Base-by-base conservation (phyloP, 208 protist species). In the Acanthamoeba rhysodes region DNA sequence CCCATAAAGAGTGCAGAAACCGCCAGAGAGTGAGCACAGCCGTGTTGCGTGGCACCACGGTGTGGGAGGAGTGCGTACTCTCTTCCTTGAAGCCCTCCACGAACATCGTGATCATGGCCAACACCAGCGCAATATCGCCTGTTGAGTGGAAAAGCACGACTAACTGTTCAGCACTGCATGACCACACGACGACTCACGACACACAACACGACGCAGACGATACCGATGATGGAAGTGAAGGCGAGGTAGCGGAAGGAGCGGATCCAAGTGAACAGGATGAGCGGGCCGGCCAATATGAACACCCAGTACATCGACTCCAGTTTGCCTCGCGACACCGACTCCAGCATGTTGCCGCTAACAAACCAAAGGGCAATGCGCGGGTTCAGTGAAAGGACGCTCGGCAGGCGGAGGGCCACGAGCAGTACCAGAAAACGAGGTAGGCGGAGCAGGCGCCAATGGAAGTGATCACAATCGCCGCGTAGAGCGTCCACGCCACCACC, bases 191-290 rank as follows among this genome's bases (percentile, higher is more conserved):
- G 12, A 32, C 18, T 4, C n/a, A 82, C 12, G 72, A 37, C n/a
- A 45, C 32, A 82, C 37, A 41, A 18, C 9, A 78, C 22, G 76
- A 37, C 2, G 59, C 12, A 64, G 29, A 80, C 18, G 37, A 14
- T 37, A 94, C 95, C 95, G 45, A 95, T 24, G 95, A 88, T 87
- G 66, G 82, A 94, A 20, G 95, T 95, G 95, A 95, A 53, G 82
- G 95, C 8, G 6, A 95, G 90, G n/a, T 94, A 94, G n/a, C 57
- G 27, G 87, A 95, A 95, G 32, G 66, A 91, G 29, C 62, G n/a
- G 27, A 91, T 91, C 85, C 85, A 91, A 3, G 85, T 74, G 85
- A 91, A 72, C n/a, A 91, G 27, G 41, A 70, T 48, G 5, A 78
- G 48, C 48, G 78, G 78, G 22, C 78, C 78, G 37, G 78, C 78